Evolutionary conservation across 257 asterid genomes (phyloP).

Genomic region (Solanum boliviense): DNA sequence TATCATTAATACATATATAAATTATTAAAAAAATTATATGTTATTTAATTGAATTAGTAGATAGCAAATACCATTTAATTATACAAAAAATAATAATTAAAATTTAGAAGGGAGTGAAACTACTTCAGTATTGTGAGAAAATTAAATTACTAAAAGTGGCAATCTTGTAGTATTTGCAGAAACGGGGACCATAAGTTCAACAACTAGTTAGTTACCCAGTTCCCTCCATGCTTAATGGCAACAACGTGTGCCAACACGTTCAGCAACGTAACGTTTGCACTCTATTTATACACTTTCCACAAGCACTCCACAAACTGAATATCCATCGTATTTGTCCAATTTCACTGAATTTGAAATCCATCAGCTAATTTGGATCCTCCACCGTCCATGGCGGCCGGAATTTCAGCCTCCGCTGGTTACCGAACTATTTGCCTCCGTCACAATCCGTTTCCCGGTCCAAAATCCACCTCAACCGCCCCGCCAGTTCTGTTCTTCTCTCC

Average conservation of each 20-base stretch:
- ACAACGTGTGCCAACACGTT: neutral
- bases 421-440: slow-evolving; percentile 8
- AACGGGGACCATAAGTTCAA: neutral
- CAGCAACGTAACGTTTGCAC: neutral
- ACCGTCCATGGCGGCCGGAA: slow-evolving; percentile 47
- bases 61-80: neutral
- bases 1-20: too few relatives aligned
- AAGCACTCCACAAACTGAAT: neutral
- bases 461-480: slow-evolving; percentile 1
- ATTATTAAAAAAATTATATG: too few relatives aligned
- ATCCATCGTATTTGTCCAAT: neutral
- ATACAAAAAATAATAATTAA: neutral
- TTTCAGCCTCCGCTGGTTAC: slow-evolving; percentile 22
- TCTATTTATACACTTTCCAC: neutral
- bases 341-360: neutral
- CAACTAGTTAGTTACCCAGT: neutral
- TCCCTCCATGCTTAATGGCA: neutral
- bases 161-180: neutral
- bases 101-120: neutral
- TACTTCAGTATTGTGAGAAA: neutral
- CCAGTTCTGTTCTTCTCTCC: slow-evolving; percentile 13
- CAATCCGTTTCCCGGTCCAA: slow-evolving; percentile 22
- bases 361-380: neutral
- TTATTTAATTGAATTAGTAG: neutral
- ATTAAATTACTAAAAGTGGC: neutral